These are phyloP conservation scores for Fusarium coicis DNA, from an alignment of 2,329 filamentous ascomycete species.

Conservation along the genomic window DNA sequence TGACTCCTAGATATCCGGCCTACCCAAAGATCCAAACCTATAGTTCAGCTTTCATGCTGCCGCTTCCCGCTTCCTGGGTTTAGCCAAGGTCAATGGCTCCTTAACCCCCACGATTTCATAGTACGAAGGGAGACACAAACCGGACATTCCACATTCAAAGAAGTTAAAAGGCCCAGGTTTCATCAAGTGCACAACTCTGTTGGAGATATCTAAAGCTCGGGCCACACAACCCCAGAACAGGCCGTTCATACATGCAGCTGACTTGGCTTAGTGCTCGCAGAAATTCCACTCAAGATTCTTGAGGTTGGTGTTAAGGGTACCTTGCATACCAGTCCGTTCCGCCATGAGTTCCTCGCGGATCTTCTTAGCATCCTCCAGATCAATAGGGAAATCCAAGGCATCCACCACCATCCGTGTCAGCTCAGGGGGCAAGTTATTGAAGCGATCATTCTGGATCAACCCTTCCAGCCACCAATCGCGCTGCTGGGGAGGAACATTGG, in stretches of 20 bases:
- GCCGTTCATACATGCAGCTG: neutral
- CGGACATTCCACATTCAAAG: neutral
- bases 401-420: conserved; percentile 26
- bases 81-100: no score
- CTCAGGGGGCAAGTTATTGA: conserved; percentile 27
- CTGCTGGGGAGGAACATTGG: conserved; percentile 59
- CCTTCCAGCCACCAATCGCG: conserved; percentile 49
- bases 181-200: neutral
- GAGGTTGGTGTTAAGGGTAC: neutral
- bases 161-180: neutral
- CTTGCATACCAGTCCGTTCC: conserved; percentile 18
- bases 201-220: no score
- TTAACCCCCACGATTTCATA: neutral
- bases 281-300: conserved; percentile 24
- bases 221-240: neutral
- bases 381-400: conserved; percentile 32
- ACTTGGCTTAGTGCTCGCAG: conserved; percentile 26
- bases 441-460: neutral
- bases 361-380: conserved; percentile 23
- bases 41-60: neutral
- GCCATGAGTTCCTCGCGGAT: conserved; percentile 26
- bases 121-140: neutral
- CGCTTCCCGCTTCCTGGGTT: neutral
- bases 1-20: neutral
- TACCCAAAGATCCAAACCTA: neutral